These are phyloP conservation scores for Citrus australasica DNA, from an alignment of 345 rosid genomes.

Conservation along the genomic window DNA sequence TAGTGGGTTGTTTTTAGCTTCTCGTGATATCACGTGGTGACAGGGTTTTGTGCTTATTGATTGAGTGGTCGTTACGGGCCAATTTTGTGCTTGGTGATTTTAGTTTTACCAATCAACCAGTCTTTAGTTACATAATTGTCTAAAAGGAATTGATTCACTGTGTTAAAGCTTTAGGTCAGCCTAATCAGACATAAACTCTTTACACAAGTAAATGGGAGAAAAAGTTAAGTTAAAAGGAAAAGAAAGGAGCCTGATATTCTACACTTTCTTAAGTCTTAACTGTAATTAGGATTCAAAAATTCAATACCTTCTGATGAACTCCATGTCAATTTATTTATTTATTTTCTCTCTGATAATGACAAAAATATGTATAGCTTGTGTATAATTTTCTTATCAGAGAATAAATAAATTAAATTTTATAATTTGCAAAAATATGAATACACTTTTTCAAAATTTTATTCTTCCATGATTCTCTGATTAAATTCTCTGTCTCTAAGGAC, in stretches of 20 bases:
- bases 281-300: neutral
- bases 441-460: too few species aligned
- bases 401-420: too few species aligned
- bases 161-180: neutral
- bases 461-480: neutral
- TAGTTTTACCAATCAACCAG: neutral
- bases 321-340: neutral
- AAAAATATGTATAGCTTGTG: too few species aligned
- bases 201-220: neutral
- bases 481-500: neutral
- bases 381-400: neutral
- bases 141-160: neutral
- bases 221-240: neutral
- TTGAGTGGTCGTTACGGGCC: neutral
- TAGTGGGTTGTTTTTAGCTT: constrained; percentile 7
- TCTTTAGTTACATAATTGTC: neutral
- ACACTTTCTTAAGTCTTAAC: neutral
- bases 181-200: neutral
- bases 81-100: neutral
- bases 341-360: neutral
- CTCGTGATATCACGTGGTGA: neutral
- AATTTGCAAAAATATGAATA: neutral
- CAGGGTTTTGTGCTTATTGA: neutral
- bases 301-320: neutral
- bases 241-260: neutral